Conservation (phyloP, 768 basidiomycete species). For the Suillus weaverae region DNA sequence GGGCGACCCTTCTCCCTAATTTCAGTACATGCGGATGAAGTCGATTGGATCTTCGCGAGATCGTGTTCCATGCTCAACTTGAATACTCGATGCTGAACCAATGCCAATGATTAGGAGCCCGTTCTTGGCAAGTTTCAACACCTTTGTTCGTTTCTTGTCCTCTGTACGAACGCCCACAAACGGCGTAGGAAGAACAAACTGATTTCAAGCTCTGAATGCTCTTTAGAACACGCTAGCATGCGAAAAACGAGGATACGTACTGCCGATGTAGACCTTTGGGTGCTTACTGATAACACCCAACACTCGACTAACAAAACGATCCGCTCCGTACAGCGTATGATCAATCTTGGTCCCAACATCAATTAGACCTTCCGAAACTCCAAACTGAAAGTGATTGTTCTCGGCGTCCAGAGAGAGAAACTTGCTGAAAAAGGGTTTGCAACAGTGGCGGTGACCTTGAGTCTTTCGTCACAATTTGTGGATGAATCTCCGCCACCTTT, state of each 20-base stretch:
- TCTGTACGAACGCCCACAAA: too few relatives aligned
- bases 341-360: conserved; percentile 47
- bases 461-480: conserved; percentile 96
- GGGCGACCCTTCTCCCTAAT: too few relatives aligned
- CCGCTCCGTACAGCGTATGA: too few relatives aligned
- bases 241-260: too few relatives aligned
- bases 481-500: conserved; percentile 98
- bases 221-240: too few relatives aligned
- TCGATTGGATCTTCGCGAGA: too few relatives aligned
- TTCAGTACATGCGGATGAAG: conserved; percentile 70
- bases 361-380: conserved; percentile 96
- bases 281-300: too few relatives aligned
- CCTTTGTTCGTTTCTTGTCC: conserved; percentile 75
- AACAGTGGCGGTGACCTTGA: conserved; percentile 78
- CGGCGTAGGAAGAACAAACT: too few relatives aligned
- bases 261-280: too few relatives aligned
- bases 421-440: conserved; percentile 88
- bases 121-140: too few relatives aligned
- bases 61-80: too few relatives aligned
- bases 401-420: conserved; percentile 95
- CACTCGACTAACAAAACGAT: conserved; percentile 28
- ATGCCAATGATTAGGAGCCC: too few relatives aligned
- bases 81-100: conserved; percentile 24
- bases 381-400: conserved; percentile 90
- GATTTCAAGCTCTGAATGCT: neutral